phyloP scores from a whole-genome alignment of 257 asterid genomes.

The Euphrasia confusa region DNA sequence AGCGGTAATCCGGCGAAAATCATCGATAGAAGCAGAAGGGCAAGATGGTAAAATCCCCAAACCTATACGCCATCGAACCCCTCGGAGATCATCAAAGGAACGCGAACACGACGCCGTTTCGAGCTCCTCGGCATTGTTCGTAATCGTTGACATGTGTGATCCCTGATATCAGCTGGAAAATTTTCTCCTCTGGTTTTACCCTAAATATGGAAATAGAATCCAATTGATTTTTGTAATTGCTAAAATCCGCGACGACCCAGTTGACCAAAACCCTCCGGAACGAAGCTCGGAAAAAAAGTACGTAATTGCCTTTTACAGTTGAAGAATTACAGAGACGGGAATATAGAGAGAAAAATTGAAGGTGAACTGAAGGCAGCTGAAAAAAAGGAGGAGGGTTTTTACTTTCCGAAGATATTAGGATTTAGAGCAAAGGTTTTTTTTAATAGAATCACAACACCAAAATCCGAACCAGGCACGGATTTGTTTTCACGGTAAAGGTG shows the following conservation, averaged over 20 bases:
- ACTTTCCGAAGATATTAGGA: too few species aligned
- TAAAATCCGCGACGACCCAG: conserved; percentile 19
- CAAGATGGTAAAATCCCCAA: conserved; percentile 89
- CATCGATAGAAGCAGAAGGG: conserved; percentile 55
- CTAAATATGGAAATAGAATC: neutral
- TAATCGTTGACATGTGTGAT: conserved; percentile 24
- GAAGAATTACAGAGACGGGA: too few species aligned
- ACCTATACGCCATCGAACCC: conserved; percentile 89
- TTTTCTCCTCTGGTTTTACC: neutral
- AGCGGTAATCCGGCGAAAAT: conserved; percentile 87
- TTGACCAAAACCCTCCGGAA: conserved; percentile 9
- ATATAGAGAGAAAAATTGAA: too few species aligned
- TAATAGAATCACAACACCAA: too few species aligned
- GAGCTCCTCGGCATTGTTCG: conserved; percentile 24
- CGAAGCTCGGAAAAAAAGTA: too few species aligned
- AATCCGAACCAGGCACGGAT: too few species aligned
- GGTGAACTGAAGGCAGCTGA: too few species aligned
- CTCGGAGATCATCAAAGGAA: conserved; percentile 66
- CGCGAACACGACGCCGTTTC: conserved; percentile 36
- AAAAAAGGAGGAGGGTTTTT: too few species aligned
- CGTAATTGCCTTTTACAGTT: too few species aligned
- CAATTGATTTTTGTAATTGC: neutral
- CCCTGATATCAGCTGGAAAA: conserved; percentile 17
- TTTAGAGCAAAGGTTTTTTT: too few species aligned
- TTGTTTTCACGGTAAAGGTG: too few species aligned